Percentiles rank a stretch among this genome's conserved stretches.
Conservation (phyloP, 345 rosid genomes). For the Gossypium mustelinum region DNA sequence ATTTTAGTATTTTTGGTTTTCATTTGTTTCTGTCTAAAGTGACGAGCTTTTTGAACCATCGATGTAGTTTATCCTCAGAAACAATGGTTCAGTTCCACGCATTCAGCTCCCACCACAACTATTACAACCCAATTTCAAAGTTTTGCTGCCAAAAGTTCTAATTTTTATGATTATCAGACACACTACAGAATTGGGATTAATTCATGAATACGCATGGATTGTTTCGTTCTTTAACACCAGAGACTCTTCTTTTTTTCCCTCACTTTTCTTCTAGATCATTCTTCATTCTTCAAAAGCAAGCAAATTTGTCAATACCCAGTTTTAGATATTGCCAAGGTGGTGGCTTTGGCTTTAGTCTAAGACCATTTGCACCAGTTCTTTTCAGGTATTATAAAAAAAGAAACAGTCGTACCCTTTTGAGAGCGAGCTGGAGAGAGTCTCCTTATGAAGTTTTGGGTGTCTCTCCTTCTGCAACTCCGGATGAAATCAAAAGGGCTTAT, state of each 20-base stretch:
- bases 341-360: background rate
- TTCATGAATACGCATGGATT: conserved; percentile 29
- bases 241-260: conserved; percentile 26
- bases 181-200: background rate
- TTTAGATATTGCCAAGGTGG: background rate
- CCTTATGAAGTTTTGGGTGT: conserved; percentile 87
- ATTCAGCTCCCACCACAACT: background rate
- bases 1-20: background rate
- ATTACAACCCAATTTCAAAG: background rate
- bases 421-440: conserved; percentile 60
- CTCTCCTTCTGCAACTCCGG: conserved; percentile 68
- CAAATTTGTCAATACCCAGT: conserved; percentile 28
- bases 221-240: conserved; percentile 31
- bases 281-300: conserved; percentile 27
- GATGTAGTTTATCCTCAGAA: background rate
- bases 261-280: conserved; percentile 34
- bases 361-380: conserved; percentile 1
- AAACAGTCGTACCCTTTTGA: conserved; percentile 24
- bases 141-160: background rate
- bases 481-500: conserved; percentile 89
- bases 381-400: conserved; percentile 26
- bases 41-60: background rate
- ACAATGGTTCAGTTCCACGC: background rate
- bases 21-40: background rate
- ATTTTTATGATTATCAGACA: conserved; percentile 21